Evolutionary conservation across 768 basidiomycete genomes (phyloP).

Genomic region (Termitomyces sp.): DNA sequence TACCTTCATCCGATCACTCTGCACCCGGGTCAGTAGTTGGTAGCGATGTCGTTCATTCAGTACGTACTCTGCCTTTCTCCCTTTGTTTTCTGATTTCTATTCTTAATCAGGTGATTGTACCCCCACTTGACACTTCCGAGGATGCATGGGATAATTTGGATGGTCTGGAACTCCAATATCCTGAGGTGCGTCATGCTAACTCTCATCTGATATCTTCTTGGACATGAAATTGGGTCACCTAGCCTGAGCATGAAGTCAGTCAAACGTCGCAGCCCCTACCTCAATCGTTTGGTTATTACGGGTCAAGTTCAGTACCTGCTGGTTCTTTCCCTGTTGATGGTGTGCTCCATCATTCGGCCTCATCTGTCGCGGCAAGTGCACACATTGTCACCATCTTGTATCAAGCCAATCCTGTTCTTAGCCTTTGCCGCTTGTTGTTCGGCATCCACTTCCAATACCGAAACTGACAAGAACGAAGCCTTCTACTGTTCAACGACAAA

Average conservation of each 20-base stretch:
- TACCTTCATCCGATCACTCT: neutral
- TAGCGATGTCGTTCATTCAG: neutral
- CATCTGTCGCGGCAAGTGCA: neutral
- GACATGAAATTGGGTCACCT: neutral
- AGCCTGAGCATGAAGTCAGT: neutral
- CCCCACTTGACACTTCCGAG: neutral
- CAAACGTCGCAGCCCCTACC: neutral
- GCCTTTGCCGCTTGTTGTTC: neutral
- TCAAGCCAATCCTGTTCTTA: neutral
- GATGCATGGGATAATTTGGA: conserved; percentile 6
- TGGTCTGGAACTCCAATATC: conserved; percentile 10
- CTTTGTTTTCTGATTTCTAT: neutral
- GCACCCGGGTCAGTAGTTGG: neutral
- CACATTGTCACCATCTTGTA: neutral
- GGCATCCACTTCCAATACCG: neutral
- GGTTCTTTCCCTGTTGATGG: neutral
- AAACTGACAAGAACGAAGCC: no score
- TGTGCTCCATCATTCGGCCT: neutral
- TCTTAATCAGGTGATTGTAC: neutral
- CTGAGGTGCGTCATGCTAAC: conserved; percentile 8
- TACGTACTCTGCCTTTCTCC: neutral
- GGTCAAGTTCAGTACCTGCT: neutral
- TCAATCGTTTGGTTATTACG: neutral
- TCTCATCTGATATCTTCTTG: neutral
- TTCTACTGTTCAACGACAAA: neutral